Evolutionary conservation across 2,329 filamentous ascomycete species (phyloP).

Genomic region (Exophiala bonariae): DNA sequence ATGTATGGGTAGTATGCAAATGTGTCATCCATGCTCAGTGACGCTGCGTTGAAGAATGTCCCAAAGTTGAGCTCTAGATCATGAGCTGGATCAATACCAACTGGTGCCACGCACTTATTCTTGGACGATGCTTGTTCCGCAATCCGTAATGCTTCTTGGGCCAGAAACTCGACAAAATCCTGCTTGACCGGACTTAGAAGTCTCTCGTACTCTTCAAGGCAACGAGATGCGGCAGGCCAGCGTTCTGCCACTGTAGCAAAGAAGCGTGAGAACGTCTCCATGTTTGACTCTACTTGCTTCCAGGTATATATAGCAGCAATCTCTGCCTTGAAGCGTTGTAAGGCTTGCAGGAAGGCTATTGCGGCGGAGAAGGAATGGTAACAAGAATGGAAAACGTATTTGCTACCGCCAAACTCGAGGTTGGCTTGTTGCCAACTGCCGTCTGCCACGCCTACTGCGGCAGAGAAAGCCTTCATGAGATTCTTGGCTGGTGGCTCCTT

Average conservation of each 20-base stretch:
- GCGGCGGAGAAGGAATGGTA: slow-evolving; percentile 8
- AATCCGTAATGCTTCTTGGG: neutral
- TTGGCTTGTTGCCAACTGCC: slow-evolving; percentile 4
- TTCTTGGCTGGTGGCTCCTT: neutral
- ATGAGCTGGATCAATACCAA: neutral
- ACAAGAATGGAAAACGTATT: slow-evolving; percentile 10
- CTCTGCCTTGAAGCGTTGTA: neutral
- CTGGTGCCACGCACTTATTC: neutral
- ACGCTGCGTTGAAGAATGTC: slow-evolving; percentile 1
- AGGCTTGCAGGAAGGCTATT: slow-evolving; percentile 6
- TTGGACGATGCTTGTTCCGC: neutral
- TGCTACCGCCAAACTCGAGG: slow-evolving; percentile 1
- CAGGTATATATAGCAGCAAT: slow-evolving; percentile 1
- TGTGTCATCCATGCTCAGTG: neutral
- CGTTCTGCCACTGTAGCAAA: slow-evolving; percentile 1
- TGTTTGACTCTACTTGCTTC: neutral
- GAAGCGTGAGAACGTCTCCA: slow-evolving; percentile 4
- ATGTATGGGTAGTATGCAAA: neutral
- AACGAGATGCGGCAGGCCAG: slow-evolving; percentile 6
- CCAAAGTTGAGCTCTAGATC: slow-evolving; percentile 1
- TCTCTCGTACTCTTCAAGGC: slow-evolving; percentile 6
- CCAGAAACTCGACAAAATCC: neutral
- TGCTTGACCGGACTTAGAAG: slow-evolving; percentile 1
- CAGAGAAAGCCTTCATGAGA: slow-evolving; percentile 6
- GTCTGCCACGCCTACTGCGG: slow-evolving; percentile 1